Evolutionary conservation across 148 eudicot species (phyloP).

Genomic region (Camellia japonica): DNA sequence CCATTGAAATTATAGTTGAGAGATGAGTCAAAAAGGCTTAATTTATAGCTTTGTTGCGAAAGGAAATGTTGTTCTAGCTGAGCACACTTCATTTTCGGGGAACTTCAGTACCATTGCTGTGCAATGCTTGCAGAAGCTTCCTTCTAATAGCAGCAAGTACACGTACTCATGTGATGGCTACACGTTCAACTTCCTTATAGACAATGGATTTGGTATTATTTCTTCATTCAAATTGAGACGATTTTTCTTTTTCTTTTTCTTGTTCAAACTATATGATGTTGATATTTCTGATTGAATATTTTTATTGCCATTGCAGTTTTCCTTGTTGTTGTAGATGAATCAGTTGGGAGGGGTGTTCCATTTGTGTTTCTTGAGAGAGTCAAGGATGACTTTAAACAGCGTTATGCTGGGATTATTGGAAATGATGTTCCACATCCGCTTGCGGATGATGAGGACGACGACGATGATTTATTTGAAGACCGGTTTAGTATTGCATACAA

Average conservation of each 20-base stretch:
- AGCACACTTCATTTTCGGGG: constrained; percentile 95
- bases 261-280: background rate
- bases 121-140: constrained; percentile 93
- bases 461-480: constrained; percentile 88
- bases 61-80: constrained; percentile 91
- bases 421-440: constrained; percentile 72
- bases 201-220: constrained; percentile 78
- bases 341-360: constrained; percentile 86
- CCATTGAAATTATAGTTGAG: background rate
- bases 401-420: constrained; percentile 74
- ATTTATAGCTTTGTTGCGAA: constrained; percentile 96
- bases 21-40: constrained; percentile 83
- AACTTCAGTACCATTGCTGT: constrained; percentile 98
- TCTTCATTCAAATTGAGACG: background rate
- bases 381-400: constrained; percentile 86
- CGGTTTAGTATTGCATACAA: constrained; percentile 96
- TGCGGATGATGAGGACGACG: constrained; percentile 77
- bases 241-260: background rate
- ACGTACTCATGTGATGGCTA: constrained; percentile 97
- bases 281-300: background rate
- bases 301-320: constrained; percentile 52
- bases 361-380: constrained; percentile 97
- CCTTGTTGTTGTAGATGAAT: constrained; percentile 92
- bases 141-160: constrained; percentile 85
- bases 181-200: constrained; percentile 91